Base-by-base conservation (phyloP, 2,329 filamentous ascomycete genomes). In the Xylaria sp. region DNA sequence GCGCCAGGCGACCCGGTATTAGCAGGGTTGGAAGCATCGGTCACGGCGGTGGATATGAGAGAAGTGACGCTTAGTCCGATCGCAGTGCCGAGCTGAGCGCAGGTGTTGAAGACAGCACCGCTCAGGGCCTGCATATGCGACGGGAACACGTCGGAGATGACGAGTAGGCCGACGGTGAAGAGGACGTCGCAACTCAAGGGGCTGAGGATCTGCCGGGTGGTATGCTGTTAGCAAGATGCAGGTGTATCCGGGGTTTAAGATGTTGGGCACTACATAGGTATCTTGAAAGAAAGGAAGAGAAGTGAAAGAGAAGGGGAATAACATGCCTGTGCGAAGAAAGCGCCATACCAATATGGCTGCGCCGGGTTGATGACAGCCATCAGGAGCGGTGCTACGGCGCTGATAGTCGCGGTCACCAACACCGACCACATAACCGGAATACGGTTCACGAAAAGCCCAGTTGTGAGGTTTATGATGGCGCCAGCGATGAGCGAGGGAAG, bases 341-440 rank as follows among this genome's bases (percentile, higher is more conserved):
- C 82, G 25, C 76, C 80, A 59, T 80, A 79, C 86, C 86, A 89
- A 75, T 88, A 90, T 10, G 81, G 80, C 78, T 83, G 84, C 0
- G 78, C 74, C 0, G 86, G 79, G 0, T 81, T 72, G 15, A 85
- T 80, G 0, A 87, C 75, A 0, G 87, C 88, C 87, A 89, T 89
- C 4, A 89, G 76, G 2, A 87, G 76, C 0, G 87, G 85, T 0
- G 86, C 81, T 0, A 83, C 68, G 39, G 86, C 78, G n/a, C 41
- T 44, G 13, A 63, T 5, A 32, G 82, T 84, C 23, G 88, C 74
- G 0, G 83, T 41, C 0, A 83, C 82, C 0, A 83, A 80, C 9
- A 81, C 74, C 0, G 81, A 81, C 3, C 76, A 79, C 2, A 85
- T 71, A 0, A 78, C 79, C 41, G 81, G 78, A 0, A 85, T 79